phyloP scores from a whole-genome alignment of 176 grass and related monocot species.

The Raddia distichophylla region DNA sequence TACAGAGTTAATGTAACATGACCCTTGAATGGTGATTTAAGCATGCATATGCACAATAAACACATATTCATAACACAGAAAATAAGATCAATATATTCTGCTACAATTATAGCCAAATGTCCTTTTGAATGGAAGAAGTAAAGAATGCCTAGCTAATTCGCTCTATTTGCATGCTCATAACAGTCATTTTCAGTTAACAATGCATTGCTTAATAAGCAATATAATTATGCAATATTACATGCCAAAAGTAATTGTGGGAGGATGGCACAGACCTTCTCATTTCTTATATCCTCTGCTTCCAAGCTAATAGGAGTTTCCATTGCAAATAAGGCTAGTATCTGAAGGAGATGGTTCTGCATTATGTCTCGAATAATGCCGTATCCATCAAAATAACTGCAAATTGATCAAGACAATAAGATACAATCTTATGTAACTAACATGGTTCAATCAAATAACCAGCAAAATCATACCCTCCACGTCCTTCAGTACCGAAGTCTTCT shows the following conservation, averaged over 20 bases:
- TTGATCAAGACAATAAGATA: slow-evolving; percentile 38
- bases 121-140: background rate
- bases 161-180: background rate
- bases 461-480: slow-evolving; percentile 77
- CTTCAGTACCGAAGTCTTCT: slow-evolving; percentile 93
- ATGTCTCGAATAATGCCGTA: slow-evolving; percentile 98
- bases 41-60: background rate
- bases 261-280: slow-evolving; percentile 74
- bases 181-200: background rate
- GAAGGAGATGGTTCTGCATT: slow-evolving; percentile 98
- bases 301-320: slow-evolving; percentile 96
- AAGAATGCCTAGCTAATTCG: background rate
- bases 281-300: slow-evolving; percentile 97
- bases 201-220: background rate
- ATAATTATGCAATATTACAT: too few species aligned
- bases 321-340: slow-evolving; percentile 92
- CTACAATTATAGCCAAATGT: background rate
- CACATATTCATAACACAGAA: background rate
- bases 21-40: background rate
- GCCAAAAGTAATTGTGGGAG: background rate
- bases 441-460: slow-evolving; percentile 20
- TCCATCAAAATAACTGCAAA: slow-evolving; percentile 85
- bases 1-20: background rate
- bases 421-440: slow-evolving; percentile 27
- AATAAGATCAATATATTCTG: background rate